phyloP scores from a whole-genome alignment of 306 rosid genomes.

The Oxytropis ochrocephala region DNA sequence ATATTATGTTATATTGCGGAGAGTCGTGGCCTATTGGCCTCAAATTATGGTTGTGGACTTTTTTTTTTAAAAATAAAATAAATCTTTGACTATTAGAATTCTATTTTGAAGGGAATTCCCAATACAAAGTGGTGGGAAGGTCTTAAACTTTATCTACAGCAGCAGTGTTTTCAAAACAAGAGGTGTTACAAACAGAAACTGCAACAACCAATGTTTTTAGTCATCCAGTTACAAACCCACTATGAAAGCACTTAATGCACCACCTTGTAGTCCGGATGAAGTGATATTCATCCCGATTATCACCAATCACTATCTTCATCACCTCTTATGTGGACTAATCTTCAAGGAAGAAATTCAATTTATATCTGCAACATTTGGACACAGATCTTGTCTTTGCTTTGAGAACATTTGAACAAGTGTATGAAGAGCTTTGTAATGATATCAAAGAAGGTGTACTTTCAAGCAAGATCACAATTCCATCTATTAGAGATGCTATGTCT shows the following conservation, averaged over 20 bases:
- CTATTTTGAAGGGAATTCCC: conserved; percentile 61
- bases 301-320: conserved; percentile 84
- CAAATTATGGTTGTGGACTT: no score
- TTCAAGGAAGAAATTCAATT: conserved; percentile 52
- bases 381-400: conserved; percentile 45
- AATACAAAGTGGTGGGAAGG: conserved; percentile 67
- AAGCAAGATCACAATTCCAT: neutral
- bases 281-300: conserved; percentile 78
- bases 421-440: conserved; percentile 69
- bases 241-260: conserved; percentile 53
- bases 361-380: conserved; percentile 40
- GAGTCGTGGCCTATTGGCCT: no score
- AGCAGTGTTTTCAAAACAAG: conserved; percentile 51
- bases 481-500: no score
- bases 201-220: conserved; percentile 77
- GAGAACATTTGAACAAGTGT: conserved; percentile 63
- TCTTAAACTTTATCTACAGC: conserved; percentile 65
- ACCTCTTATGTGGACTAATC: conserved; percentile 78
- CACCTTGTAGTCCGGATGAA: conserved; percentile 73
- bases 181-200: conserved; percentile 72
- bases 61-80: no score
- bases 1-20: no score
- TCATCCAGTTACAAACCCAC: conserved; percentile 20
- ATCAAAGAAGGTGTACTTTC: conserved; percentile 59
- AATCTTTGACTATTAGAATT: neutral